A percentile compares a stretch with the other conserved stretches of the same genome.
Evolutionary conservation across 2,329 filamentous ascomycete genomes (phyloP).

Genomic region (Aspergillus fumigatus): DNA sequence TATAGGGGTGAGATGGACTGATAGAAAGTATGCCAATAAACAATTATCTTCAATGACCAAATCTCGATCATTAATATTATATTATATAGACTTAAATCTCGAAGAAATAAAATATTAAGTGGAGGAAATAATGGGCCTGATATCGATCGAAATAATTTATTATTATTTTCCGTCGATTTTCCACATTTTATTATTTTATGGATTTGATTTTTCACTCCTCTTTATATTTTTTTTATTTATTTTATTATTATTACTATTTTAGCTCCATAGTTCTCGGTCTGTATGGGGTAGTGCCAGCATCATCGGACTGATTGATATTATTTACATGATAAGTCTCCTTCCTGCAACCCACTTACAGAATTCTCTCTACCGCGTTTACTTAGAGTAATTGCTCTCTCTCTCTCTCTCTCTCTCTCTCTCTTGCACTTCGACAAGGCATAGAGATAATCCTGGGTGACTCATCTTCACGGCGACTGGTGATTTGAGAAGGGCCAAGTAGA

Average conservation of each 20-base stretch:
- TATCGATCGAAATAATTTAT: slow-evolving; percentile 10
- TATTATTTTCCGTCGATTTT: slow-evolving; percentile 11
- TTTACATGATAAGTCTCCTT: neutral
- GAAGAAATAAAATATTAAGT: too few relatives aligned
- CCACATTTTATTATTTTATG: slow-evolving; percentile 20
- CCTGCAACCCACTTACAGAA: neutral
- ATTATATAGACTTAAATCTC: too few relatives aligned
- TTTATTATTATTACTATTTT: neutral
- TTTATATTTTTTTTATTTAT: neutral
- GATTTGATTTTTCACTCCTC: slow-evolving; percentile 14
- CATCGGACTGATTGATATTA: neutral
- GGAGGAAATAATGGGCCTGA: neutral
- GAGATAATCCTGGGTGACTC: neutral
- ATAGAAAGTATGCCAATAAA: neutral
- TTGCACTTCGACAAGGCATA: neutral
- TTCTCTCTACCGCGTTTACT: neutral
- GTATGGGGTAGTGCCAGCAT: too few relatives aligned
- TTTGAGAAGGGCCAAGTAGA: slow-evolving; percentile 1
- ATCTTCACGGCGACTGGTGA: neutral
- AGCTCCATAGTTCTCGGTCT: neutral
- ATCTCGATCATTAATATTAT: neutral
- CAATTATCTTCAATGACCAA: neutral
- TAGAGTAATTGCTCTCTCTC: neutral
- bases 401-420: neutral
- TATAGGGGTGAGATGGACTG: neutral